Evolutionary conservation across 495 filamentous ascomycete species (phyloP).

Genomic region (Durotheca rogersii): DNA sequence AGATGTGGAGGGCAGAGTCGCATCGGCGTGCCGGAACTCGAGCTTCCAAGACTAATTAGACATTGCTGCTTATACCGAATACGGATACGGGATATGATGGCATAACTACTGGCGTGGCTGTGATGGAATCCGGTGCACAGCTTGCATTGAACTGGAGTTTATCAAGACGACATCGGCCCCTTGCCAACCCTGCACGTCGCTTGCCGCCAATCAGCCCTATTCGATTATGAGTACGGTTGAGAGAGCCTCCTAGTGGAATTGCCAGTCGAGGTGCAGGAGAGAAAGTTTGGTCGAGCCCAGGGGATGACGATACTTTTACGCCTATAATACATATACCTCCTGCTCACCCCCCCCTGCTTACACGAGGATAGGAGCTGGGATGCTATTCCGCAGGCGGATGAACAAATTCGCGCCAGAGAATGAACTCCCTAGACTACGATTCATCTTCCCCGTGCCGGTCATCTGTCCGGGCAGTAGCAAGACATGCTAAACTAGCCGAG

Average conservation of each 20-base stretch:
- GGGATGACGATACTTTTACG: not conserved
- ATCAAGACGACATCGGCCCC: constrained; percentile 10
- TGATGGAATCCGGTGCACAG: constrained; percentile 10
- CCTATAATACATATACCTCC: not conserved
- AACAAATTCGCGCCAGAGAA: no score
- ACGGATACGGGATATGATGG: constrained; percentile 28
- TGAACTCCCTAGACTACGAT: no score
- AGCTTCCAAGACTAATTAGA: constrained; percentile 2
- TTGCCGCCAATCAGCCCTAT: constrained; percentile 7
- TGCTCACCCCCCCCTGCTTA: not conserved
- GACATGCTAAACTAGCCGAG: no score
- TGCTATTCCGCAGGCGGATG: not conserved
- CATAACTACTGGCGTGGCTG: constrained; percentile 2
- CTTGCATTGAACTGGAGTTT: not conserved
- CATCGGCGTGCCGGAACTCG: constrained; percentile 1
- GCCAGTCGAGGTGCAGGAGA: no score
- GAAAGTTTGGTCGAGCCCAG: not conserved
- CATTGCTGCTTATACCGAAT: constrained; percentile 9
- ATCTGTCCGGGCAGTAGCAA: no score
- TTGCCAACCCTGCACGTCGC: constrained; percentile 4
- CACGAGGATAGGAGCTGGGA: not conserved
- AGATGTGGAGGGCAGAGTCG: constrained; percentile 6
- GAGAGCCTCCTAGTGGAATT: no score
- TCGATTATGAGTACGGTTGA: constrained; percentile 14
- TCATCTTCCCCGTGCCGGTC: no score